Conservation (phyloP, 2,329 filamentous ascomycete species). For the Pseudopyricularia cyperi region DNA sequence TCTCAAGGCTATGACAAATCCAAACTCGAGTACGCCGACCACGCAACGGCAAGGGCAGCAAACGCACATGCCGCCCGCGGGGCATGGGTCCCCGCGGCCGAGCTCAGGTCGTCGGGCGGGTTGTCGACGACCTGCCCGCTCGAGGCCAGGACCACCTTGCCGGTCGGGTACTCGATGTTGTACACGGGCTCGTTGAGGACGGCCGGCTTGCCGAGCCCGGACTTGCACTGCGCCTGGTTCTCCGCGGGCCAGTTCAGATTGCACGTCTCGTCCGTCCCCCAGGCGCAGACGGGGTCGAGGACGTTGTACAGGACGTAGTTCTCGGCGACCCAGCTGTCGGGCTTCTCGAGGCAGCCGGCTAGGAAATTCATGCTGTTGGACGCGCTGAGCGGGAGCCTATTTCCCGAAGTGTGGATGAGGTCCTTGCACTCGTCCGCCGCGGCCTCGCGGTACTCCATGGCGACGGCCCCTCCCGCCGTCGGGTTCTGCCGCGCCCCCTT, state of each 20-base stretch:
- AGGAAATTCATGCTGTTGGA: slow-evolving; percentile 45
- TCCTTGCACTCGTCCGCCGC: slow-evolving; percentile 32
- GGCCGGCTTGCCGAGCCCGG: slow-evolving; percentile 25
- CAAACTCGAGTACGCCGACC: background rate
- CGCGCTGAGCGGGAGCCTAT: slow-evolving; percentile 40
- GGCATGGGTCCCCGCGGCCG: background rate
- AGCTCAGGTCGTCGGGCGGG: background rate
- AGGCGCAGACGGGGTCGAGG: slow-evolving; percentile 33
- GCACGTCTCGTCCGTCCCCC: slow-evolving; percentile 38
- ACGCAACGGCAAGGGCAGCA: background rate
- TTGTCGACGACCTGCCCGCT: slow-evolving; percentile 13
- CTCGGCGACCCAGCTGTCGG: slow-evolving; percentile 35
- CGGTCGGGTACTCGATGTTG: slow-evolving; percentile 39
- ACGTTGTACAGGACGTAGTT: slow-evolving; percentile 43
- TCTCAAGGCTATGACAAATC: background rate
- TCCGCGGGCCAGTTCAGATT: slow-evolving; percentile 13
- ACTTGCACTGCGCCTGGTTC: slow-evolving; percentile 39
- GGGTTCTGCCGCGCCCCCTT: slow-evolving; percentile 31
- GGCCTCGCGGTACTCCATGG: slow-evolving; percentile 36
- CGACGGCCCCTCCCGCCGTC: slow-evolving; percentile 32
- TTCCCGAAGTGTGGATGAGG: slow-evolving; percentile 33
- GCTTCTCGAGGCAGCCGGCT: slow-evolving; percentile 26
- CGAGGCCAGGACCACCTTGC: slow-evolving; percentile 23
- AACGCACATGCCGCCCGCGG: background rate
- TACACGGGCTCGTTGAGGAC: slow-evolving; percentile 26